These are phyloP conservation scores for Kokia cookei DNA, from an alignment of 441 rosid genomes.

Conservation along the genomic window DNA sequence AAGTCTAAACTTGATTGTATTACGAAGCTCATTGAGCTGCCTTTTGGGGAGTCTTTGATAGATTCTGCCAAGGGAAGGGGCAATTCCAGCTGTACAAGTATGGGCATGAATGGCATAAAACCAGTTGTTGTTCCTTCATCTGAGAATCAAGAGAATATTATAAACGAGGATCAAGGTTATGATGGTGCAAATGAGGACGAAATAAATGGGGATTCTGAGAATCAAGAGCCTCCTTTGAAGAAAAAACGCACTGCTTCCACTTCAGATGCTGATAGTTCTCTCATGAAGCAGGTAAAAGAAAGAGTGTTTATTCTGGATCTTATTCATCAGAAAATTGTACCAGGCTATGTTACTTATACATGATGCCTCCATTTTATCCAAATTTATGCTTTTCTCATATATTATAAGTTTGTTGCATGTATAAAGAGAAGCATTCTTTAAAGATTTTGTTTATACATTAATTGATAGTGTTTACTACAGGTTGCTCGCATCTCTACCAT, in stretches of 20 bases:
- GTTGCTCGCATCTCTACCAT: conserved; percentile 57
- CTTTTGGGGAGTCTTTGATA: conserved; percentile 68
- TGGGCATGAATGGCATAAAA: conserved; percentile 12
- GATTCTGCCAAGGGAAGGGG: conserved; percentile 39
- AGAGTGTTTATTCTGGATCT: background rate
- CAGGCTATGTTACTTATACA: background rate
- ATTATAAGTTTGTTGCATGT: background rate
- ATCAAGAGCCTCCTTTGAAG: conserved; percentile 53
- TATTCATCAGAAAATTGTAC: background rate
- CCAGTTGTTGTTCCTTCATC: conserved; percentile 25
- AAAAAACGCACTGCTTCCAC: conserved; percentile 32
- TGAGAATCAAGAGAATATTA: conserved; percentile 21
- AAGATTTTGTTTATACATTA: background rate
- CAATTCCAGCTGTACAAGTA: conserved; percentile 19
- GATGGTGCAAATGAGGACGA: conserved; percentile 23
- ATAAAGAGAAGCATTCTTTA: background rate
- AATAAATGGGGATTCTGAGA: conserved; percentile 37
- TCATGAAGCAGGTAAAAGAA: conserved; percentile 65
- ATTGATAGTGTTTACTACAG: conserved; percentile 23
- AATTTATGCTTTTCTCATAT: background rate
- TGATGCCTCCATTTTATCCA: background rate
- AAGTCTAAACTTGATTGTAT: conserved; percentile 80
- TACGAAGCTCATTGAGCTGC: conserved; percentile 78
- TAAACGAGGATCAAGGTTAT: conserved; percentile 25
- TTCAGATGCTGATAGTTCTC: conserved; percentile 45